Conservation (phyloP, 768 basidiomycete genomes). For the Serendipita vermifera region DNA sequence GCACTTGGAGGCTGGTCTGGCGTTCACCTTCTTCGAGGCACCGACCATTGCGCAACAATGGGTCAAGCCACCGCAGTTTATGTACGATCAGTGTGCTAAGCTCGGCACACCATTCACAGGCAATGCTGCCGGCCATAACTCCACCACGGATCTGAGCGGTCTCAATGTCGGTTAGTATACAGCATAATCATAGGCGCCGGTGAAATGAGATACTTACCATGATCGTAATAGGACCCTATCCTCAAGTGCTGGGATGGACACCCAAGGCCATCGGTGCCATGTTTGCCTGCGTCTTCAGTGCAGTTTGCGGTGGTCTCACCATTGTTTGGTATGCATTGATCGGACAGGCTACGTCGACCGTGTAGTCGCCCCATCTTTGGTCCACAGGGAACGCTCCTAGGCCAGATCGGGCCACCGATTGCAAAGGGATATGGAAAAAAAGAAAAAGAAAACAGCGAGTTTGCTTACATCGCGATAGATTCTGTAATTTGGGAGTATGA, state of each 20-base stretch:
- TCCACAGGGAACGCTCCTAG: too few relatives aligned
- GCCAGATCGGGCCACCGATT: too few relatives aligned
- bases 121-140: conserved; percentile 73
- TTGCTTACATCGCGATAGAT: too few relatives aligned
- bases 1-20: conserved; percentile 77
- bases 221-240: conserved; percentile 41
- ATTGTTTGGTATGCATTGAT: conserved; percentile 82
- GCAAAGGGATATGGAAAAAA: too few relatives aligned
- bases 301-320: conserved; percentile 64
- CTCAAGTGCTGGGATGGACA: conserved; percentile 59
- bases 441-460: too few relatives aligned
- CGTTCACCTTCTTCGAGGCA: conserved; percentile 72
- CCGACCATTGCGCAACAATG: conserved; percentile 54
- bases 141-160: conserved; percentile 54
- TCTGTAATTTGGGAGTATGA: too few relatives aligned
- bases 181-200: not conserved
- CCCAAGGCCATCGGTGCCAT: conserved; percentile 63
- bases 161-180: conserved; percentile 45
- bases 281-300: conserved; percentile 67
- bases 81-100: conserved; percentile 62
- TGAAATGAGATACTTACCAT: not conserved
- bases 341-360: conserved; percentile 47
- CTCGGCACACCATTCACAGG: conserved; percentile 50
- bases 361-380: too few relatives aligned
- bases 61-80: conserved; percentile 36